phyloP scores from a whole-genome alignment of 805 yeast genomes.

The Candida suzukii region DNA sequence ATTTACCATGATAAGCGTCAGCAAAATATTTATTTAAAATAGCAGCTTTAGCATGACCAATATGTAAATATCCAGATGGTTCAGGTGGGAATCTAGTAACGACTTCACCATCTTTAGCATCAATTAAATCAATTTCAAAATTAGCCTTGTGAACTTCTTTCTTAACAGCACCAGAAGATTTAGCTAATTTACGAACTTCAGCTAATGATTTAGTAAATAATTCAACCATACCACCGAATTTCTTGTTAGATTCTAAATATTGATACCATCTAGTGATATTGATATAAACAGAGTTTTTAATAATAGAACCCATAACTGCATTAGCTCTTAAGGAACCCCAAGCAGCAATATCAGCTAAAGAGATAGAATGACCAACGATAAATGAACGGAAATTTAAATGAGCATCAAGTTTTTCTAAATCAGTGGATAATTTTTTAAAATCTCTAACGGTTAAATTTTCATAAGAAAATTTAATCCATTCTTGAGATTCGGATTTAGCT shows the following conservation, averaged over 20 bases:
- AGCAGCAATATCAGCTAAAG: conserved; percentile 77
- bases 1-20: conserved; percentile 89
- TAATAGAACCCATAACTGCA: conserved; percentile 84
- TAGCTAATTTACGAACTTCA: conserved; percentile 67
- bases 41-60: conserved; percentile 99
- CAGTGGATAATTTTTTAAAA: conserved; percentile 75
- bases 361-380: conserved; percentile 55
- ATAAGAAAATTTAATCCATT: conserved; percentile 64
- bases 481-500: conserved; percentile 33
- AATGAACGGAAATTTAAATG: conserved; percentile 83
- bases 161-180: conserved; percentile 49
- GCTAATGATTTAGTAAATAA: conserved; percentile 58
- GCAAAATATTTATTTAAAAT: conserved; percentile 95
- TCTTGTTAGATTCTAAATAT: conserved; percentile 57
- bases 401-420: conserved; percentile 73
- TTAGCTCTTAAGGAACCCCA: conserved; percentile 96
- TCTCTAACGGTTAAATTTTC: conserved; percentile 72
- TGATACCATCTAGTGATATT: conserved; percentile 93
- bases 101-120: conserved; percentile 89
- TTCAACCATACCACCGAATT: conserved; percentile 67
- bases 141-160: conserved; percentile 91
- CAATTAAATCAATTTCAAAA: conserved; percentile 87
- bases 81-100: conserved; percentile 99
- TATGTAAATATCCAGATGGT: conserved; percentile 98
- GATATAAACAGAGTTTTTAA: conserved; percentile 76